A percentile compares a stretch with the other conserved stretches of the same genome.
Conservation (phyloP, 2,329 filamentous ascomycete genomes). For the Aureobasidium sp. region DNA sequence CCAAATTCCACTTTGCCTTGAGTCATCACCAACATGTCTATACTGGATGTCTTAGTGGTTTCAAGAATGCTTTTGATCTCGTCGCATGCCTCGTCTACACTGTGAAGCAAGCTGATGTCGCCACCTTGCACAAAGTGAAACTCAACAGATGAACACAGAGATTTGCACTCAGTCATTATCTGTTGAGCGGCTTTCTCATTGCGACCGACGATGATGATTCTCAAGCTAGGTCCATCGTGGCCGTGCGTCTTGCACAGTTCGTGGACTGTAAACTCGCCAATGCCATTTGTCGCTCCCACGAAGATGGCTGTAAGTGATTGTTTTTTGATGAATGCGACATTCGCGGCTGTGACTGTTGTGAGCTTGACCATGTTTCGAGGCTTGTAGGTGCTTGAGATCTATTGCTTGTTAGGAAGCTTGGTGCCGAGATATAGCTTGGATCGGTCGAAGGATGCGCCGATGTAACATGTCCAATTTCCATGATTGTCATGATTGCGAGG, state of each 20-base stretch:
- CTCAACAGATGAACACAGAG: conserved; percentile 18
- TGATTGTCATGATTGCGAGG: not conserved
- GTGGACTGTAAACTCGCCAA: conserved; percentile 16
- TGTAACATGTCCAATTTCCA: not conserved
- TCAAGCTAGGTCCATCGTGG: conserved; percentile 8
- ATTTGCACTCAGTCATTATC: conserved; percentile 13
- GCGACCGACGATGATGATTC: conserved; percentile 18
- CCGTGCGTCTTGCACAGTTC: conserved; percentile 14
- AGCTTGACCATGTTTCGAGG: not conserved
- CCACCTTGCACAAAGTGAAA: conserved; percentile 22
- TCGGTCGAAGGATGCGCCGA: not conserved
- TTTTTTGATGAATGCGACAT: not conserved
- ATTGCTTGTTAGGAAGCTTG: not conserved
- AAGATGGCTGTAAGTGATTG: conserved; percentile 16
- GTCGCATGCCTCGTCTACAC: conserved; percentile 26
- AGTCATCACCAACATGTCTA: conserved; percentile 34
- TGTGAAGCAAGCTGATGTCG: conserved; percentile 28
- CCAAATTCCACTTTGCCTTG: conserved; percentile 27
- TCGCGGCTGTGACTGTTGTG: not conserved
- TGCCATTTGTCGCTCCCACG: conserved; percentile 17
- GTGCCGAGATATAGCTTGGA: not conserved
- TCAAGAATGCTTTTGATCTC: conserved; percentile 19
- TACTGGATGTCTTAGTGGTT: conserved; percentile 15
- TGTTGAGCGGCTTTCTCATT: conserved; percentile 11
- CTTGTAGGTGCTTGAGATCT: not conserved